Conservation (phyloP, 139 green algal species). For the Chlorella sp. region DNA sequence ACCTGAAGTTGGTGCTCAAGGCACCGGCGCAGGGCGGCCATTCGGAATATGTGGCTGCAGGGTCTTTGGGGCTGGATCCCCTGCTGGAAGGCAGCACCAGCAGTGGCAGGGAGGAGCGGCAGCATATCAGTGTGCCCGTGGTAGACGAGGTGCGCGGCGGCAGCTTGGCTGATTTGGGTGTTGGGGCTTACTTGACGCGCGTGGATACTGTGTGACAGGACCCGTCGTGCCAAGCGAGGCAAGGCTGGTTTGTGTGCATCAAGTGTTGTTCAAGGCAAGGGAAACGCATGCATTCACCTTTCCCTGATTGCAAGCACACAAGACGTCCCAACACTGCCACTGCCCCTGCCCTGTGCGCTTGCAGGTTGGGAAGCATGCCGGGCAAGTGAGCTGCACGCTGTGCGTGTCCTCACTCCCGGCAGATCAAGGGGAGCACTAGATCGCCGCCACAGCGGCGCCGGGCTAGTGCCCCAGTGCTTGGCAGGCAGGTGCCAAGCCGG, state of each 20-base stretch:
- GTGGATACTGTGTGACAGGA: too few species aligned
- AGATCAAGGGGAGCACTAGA: not conserved
- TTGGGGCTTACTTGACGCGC: not conserved
- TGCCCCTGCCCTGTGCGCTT: not conserved
- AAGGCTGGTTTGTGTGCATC: not conserved
- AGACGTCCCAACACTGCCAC: not conserved
- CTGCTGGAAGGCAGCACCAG: not conserved
- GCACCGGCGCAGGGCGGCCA: not conserved
- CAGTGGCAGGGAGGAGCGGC: not conserved
- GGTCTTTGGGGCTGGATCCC: not conserved
- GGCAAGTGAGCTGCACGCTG: constrained; percentile 7
- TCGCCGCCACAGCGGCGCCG: too few species aligned
- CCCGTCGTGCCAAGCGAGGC: not conserved
- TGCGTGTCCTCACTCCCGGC: not conserved
- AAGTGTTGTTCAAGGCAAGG: not conserved
- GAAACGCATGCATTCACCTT: not conserved
- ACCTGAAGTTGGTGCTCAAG: constrained; percentile 26
- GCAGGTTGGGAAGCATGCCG: constrained; percentile 23
- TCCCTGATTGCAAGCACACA: not conserved
- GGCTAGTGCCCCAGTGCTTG: too few species aligned
- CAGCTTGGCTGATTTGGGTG: not conserved
- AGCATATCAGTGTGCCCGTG: not conserved
- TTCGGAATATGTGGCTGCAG: constrained; percentile 10
- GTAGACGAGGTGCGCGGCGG: constrained; percentile 8
- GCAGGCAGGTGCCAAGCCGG: too few species aligned